A percentile compares a stretch with the other conserved stretches of the same genome.
Conservation (phyloP, 345 rosid species). For the Aethionema arabicum region DNA sequence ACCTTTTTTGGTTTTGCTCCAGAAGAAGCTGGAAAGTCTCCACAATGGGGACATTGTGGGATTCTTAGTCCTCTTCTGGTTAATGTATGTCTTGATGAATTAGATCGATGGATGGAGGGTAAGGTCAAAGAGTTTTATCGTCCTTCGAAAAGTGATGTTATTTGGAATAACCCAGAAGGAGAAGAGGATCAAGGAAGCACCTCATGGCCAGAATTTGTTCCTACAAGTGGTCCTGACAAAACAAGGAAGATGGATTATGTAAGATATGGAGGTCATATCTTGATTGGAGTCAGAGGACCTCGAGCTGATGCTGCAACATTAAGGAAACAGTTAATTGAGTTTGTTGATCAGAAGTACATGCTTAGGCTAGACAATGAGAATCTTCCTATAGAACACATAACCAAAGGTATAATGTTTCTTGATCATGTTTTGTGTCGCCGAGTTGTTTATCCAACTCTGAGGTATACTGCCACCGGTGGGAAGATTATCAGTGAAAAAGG, state of each 20-base stretch:
- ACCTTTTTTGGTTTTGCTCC: conserved; percentile 95
- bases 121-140: conserved; percentile 83
- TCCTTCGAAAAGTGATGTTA: conserved; percentile 90
- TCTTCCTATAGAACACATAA: conserved; percentile 91
- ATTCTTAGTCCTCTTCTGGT: conserved; percentile 87
- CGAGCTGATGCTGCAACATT: conserved; percentile 91
- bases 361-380: conserved; percentile 87
- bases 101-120: conserved; percentile 83
- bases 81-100: conserved; percentile 87
- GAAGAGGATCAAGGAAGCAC: conserved; percentile 93
- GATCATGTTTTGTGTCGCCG: conserved; percentile 95
- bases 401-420: conserved; percentile 97
- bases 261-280: conserved; percentile 86
- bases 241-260: conserved; percentile 88
- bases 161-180: conserved; percentile 93
- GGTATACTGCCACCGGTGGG: conserved; percentile 95
- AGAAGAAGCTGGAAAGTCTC: conserved; percentile 88
- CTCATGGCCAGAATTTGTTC: conserved; percentile 98
- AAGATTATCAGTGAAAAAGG: conserved; percentile 98
- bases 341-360: conserved; percentile 87
- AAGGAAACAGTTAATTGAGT: conserved; percentile 91
- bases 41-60: conserved; percentile 97
- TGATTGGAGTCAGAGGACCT: conserved; percentile 91
- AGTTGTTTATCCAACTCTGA: conserved; percentile 93
- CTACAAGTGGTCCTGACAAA: conserved; percentile 98